A percentile compares a stretch with the other conserved stretches of the same genome.
phyloP scores from a whole-genome alignment of 495 filamentous ascomycete genomes.

The Lasiosphaeriaceae sp. region DNA sequence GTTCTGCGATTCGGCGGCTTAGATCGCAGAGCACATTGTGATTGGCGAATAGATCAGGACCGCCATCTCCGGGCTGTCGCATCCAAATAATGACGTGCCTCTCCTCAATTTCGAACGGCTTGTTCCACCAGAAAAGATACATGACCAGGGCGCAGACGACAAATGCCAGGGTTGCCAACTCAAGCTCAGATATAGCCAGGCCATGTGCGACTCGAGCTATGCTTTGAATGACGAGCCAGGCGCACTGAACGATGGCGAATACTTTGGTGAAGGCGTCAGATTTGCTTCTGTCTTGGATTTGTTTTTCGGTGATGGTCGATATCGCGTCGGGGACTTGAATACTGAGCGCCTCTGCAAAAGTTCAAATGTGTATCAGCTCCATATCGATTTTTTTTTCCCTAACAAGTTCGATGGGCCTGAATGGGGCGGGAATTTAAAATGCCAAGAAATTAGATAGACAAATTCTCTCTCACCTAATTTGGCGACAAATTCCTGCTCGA shows the following conservation, averaged over 20 bases:
- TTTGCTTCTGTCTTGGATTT: conserved; percentile 31
- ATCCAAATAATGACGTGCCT: not conserved
- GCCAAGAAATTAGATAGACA: too few species aligned
- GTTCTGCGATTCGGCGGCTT: not conserved
- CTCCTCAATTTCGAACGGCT: conserved; percentile 29
- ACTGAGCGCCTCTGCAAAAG: not conserved
- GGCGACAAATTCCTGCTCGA: too few species aligned
- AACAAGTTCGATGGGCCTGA: too few species aligned
- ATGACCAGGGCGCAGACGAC: conserved; percentile 31
- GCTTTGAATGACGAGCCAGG: conserved; percentile 34
- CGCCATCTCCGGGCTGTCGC: not conserved
- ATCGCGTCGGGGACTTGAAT: not conserved
- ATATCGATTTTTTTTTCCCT: too few species aligned
- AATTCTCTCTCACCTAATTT: too few species aligned
- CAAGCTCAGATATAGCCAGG: conserved; percentile 30
- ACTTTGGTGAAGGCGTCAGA: conserved; percentile 27
- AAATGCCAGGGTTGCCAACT: conserved; percentile 32
- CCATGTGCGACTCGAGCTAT: conserved; percentile 19
- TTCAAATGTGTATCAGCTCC: too few species aligned
- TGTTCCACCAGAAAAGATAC: conserved; percentile 35
- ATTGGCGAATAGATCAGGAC: not conserved
- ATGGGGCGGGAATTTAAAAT: too few species aligned
- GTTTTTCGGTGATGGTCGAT: not conserved
- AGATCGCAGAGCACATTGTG: not conserved
- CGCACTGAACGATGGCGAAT: conserved; percentile 33